Conservation (phyloP, 2,329 filamentous ascomycete species). For the Trichothecium roseum region DNA sequence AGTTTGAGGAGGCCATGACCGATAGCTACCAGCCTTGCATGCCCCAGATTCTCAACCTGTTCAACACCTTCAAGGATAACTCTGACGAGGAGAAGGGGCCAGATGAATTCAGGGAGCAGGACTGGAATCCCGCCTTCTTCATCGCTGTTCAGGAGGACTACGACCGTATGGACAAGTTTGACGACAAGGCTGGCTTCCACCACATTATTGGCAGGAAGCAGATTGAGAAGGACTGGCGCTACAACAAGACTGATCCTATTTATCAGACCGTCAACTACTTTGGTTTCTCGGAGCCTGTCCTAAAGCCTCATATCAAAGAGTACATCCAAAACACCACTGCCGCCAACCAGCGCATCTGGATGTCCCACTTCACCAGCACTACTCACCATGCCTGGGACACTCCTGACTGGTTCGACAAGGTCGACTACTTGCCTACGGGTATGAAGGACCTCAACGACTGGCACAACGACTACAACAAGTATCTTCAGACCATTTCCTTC, state of each 20-base stretch:
- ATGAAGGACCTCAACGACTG: slow-evolving; percentile 4
- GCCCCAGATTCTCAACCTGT: slow-evolving; percentile 13
- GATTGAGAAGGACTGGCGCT: slow-evolving; percentile 6
- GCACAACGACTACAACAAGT: slow-evolving; percentile 21
- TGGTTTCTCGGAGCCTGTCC: slow-evolving; percentile 28
- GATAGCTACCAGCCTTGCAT: slow-evolving; percentile 27
- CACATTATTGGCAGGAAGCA: slow-evolving; percentile 9
- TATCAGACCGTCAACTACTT: slow-evolving; percentile 26
- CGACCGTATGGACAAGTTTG: slow-evolving; percentile 8
- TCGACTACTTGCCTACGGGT: slow-evolving; percentile 16
- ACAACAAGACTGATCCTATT: slow-evolving; percentile 3
- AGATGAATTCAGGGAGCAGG: slow-evolving; percentile 7
- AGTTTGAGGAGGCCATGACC: slow-evolving; percentile 22
- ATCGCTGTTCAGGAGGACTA: slow-evolving; percentile 9
- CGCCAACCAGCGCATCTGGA: slow-evolving; percentile 20
- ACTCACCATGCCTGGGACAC: slow-evolving; percentile 32
- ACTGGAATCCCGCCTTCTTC: slow-evolving; percentile 9
- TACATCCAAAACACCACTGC: slow-evolving; percentile 17
- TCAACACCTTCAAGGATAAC: slow-evolving; percentile 9
- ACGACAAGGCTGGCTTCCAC: slow-evolving; percentile 12
- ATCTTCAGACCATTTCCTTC: slow-evolving; percentile 29
- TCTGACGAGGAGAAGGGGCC: background rate
- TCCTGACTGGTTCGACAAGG: slow-evolving; percentile 18
- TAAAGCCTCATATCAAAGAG: slow-evolving; percentile 26
- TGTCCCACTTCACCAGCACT: slow-evolving; percentile 23